Conservation (phyloP, 2,329 filamentous ascomycete genomes). For the Cladobotryum protrusum region DNA sequence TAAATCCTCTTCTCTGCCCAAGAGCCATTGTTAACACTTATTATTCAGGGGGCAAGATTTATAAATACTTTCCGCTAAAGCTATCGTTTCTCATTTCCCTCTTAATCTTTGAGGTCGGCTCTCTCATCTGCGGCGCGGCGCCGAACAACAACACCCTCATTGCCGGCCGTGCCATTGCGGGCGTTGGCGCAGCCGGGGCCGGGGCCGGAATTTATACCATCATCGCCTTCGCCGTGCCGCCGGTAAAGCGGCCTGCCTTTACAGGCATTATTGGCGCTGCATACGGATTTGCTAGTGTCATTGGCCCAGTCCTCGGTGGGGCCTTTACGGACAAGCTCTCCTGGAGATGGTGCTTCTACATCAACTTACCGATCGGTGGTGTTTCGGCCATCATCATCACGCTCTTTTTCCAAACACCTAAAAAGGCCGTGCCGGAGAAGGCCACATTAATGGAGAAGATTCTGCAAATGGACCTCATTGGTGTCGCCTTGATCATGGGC, state of each 20-base stretch:
- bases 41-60: conserved; percentile 37
- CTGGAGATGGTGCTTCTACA: conserved; percentile 37
- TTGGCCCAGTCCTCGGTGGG: conserved; percentile 32
- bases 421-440: conserved; percentile 30
- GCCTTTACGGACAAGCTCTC: conserved; percentile 31
- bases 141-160: conserved; percentile 43
- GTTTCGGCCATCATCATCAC: conserved; percentile 30
- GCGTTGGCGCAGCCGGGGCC: conserved; percentile 41
- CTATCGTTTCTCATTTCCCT: conserved; percentile 43
- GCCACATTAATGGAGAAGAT: conserved; percentile 38
- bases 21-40: conserved; percentile 19
- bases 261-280: conserved; percentile 33
- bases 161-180: conserved; percentile 42
- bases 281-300: conserved; percentile 30
- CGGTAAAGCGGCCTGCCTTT: conserved; percentile 29
- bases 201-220: conserved; percentile 44
- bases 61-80: conserved; percentile 48
- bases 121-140: conserved; percentile 42
- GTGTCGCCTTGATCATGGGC: conserved; percentile 39
- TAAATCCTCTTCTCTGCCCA: conserved; percentile 9
- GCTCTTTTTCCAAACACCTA: conserved; percentile 38
- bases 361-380: conserved; percentile 32
- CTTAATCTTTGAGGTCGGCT: conserved; percentile 49
- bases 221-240: conserved; percentile 37
- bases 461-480: conserved; percentile 42